Percentiles rank a stretch among this genome's conserved stretches.
Evolutionary conservation across 108 stramenopile genomes (phyloP).

Genomic region (Cyclotella baltica): DNA sequence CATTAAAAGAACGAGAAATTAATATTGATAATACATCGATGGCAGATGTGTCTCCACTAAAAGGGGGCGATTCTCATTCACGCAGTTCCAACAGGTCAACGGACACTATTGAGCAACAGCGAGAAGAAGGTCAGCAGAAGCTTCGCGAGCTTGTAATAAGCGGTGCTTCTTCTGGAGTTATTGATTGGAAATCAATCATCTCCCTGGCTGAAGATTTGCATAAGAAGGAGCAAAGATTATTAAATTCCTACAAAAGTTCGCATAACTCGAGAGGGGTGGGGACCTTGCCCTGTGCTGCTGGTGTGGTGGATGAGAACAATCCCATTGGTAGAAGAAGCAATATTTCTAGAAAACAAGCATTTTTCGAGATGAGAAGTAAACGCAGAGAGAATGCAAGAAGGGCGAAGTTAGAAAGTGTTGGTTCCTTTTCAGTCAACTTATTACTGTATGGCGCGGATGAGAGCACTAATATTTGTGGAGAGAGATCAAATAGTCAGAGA

Average conservation of each 20-base stretch:
- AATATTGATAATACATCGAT: neutral
- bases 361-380: constrained; percentile 39
- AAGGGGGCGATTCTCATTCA: neutral
- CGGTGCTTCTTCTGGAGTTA: constrained; percentile 23
- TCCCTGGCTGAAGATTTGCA: constrained; percentile 50
- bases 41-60: neutral
- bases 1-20: constrained; percentile 1
- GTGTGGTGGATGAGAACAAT: neutral
- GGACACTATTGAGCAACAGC: constrained; percentile 45
- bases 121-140: constrained; percentile 45
- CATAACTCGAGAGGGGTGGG: neutral
- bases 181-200: constrained; percentile 57
- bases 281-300: neutral
- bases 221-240: constrained; percentile 40
- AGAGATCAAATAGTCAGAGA: neutral
- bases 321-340: constrained; percentile 5
- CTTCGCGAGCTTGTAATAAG: constrained; percentile 37
- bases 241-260: constrained; percentile 18
- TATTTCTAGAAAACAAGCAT: constrained; percentile 30
- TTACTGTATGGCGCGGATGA: constrained; percentile 40
- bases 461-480: constrained; percentile 16
- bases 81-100: neutral
- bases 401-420: constrained; percentile 48
- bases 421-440: constrained; percentile 58
- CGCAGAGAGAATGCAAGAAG: constrained; percentile 31